Evolutionary conservation across 345 rosid genomes (phyloP).

Genomic region (Firmiana major): DNA sequence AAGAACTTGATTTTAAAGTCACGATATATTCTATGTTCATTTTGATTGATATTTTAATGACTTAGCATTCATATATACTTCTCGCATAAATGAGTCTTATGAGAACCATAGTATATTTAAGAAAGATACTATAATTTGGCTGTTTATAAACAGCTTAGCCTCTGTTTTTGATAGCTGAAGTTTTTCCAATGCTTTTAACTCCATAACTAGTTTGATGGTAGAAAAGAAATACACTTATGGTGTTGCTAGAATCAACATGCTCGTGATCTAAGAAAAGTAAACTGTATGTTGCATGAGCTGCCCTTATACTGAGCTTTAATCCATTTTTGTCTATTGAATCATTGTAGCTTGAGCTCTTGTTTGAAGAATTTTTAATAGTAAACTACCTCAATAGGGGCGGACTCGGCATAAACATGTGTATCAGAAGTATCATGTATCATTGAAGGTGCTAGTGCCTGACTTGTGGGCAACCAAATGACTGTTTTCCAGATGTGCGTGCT

Average conservation of each 20-base stretch:
- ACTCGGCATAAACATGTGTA: neutral
- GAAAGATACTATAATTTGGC: neutral
- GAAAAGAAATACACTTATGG: neutral
- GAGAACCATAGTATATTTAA: neutral
- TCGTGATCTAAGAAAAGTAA: neutral
- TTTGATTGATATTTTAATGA: neutral
- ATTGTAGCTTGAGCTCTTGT: neutral
- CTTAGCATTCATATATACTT: neutral
- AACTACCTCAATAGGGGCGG: too few species aligned
- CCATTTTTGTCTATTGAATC: neutral
- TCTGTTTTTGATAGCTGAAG: neutral
- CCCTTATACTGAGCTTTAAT: neutral
- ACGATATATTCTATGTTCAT: neutral
- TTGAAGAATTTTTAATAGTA: neutral
- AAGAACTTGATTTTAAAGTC: neutral
- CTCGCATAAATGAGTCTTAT: neutral
- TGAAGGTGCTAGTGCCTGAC: neutral
- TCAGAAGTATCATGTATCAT: neutral
- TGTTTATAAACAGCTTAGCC: neutral
- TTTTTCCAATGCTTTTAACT: neutral
- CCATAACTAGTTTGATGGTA: neutral
- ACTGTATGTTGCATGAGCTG: neutral
- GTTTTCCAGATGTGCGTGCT: neutral
- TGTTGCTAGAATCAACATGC: neutral
- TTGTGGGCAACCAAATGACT: neutral